Evolutionary conservation across 176 grass and related monocot genomes (phyloP), one percentile per base, ranked within the genome.

Genomic region (Tillandsia leiboldiana): DNA sequence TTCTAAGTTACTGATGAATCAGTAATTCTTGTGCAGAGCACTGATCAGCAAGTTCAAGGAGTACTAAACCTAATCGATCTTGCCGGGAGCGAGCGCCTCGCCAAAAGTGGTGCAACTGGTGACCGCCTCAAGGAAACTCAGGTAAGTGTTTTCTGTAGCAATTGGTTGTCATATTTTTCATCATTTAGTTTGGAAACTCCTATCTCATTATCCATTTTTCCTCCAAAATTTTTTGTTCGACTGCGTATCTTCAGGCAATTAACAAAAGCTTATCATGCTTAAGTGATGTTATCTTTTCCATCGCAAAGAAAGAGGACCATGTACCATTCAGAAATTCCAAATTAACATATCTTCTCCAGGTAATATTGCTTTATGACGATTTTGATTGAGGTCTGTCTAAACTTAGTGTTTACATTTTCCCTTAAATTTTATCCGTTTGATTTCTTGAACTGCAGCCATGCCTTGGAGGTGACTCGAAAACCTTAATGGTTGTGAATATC

Each of bases 51-150:
- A 72, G 80, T 94, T 2, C 82, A 99, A 75, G 87, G 95, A 1
- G 70, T 93, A 6, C 79, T 99, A 50, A 99, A 99, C 68, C 68
- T 99, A 58, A 99, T 99, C 48, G 95, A 99, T 82, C 82, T 99
- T 56, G 95, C 95, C 13, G 95, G 95, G 48, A 99, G 95, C 22
- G 95, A 99, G 23, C 89, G 95, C 3, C 84, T 99, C 26, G 87
- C 82, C 75, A 99, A 86, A 81, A 99, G 95, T 68, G 95, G 95
- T 13, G 70, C 84, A 11, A 94, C 87, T 8, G 90, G 95, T 5
- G 95, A 99, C 53, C 90, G 95, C 13, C 80, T 99, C 10, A 99
- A 99, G 64, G 95, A 99, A 77, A 94, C 95, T 63, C 90, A 91
- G 85, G 95, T 90, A 29, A 42, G 1, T 20, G 23, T 49, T 50